Percentiles rank a stretch among this genome's conserved stretches.
phyloP scores from a whole-genome alignment of 2,329 filamentous ascomycete species.

The Cytospora leucostoma region DNA sequence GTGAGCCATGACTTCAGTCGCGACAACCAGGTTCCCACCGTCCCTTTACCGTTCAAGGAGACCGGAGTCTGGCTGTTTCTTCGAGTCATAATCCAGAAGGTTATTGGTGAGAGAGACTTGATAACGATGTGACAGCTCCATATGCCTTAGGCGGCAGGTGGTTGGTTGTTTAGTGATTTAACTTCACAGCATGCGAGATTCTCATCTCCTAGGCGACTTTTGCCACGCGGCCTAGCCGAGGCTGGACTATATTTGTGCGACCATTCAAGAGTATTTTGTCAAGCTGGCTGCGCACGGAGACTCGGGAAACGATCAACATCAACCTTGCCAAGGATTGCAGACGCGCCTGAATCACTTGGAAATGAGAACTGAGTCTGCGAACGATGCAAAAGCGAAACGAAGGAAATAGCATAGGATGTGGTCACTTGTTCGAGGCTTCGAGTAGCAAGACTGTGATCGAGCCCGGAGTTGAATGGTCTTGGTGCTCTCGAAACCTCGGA shows the following conservation, averaged over 20 bases:
- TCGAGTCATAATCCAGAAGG: not conserved
- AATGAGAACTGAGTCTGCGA: not conserved
- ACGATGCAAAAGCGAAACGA: not conserved
- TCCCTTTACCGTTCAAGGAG: constrained; percentile 35
- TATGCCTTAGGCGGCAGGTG: not conserved
- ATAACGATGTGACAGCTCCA: not conserved
- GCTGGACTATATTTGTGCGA: not conserved
- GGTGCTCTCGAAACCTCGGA: no score
- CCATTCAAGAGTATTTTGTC: not conserved
- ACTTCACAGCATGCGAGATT: not conserved
- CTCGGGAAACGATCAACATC: not conserved
- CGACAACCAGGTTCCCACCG: constrained; percentile 42
- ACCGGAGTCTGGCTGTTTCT: not conserved
- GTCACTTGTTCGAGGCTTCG: not conserved
- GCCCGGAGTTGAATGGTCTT: no score
- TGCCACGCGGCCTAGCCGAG: not conserved
- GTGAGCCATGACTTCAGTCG: constrained; percentile 52
- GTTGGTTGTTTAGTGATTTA: not conserved
- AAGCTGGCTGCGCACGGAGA: not conserved
- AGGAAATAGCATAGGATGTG: not conserved
- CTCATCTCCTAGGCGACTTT: not conserved
- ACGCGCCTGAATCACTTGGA: not conserved
- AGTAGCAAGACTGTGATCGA: not conserved
- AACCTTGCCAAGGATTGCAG: not conserved
- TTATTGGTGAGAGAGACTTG: not conserved